phyloP scores from a whole-genome alignment of 257 asterid genomes.

The Asclepias syriaca region DNA sequence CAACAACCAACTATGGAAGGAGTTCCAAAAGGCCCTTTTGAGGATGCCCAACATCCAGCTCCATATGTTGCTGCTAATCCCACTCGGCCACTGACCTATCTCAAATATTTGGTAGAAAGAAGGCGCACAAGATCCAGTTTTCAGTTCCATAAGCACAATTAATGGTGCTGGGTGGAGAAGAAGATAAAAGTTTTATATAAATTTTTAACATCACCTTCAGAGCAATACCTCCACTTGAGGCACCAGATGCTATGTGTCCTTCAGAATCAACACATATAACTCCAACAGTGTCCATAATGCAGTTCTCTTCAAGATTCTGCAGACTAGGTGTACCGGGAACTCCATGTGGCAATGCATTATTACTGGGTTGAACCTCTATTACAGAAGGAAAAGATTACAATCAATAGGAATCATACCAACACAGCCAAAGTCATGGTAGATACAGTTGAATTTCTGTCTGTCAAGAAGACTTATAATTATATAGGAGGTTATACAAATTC shows the following conservation, averaged over 20 bases:
- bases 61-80: slow-evolving; percentile 95
- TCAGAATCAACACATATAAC: slow-evolving; percentile 83
- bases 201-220: slow-evolving; percentile 55
- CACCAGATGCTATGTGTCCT: slow-evolving; percentile 85
- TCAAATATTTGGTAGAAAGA: background rate
- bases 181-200: background rate
- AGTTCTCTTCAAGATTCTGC: slow-evolving; percentile 36
- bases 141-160: background rate
- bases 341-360: slow-evolving; percentile 25
- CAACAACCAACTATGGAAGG: slow-evolving; percentile 76
- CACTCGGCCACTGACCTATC: slow-evolving; percentile 85
- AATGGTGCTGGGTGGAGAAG: background rate
- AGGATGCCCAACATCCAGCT: slow-evolving; percentile 94
- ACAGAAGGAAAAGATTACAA: slow-evolving; percentile 11
- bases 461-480: background rate
- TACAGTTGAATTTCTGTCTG: background rate
- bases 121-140: background rate
- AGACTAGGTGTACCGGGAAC: slow-evolving; percentile 24
- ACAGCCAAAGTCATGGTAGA: background rate
- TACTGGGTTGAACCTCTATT: slow-evolving; percentile 33
- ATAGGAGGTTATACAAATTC: background rate
- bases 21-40: slow-evolving; percentile 47
- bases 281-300: slow-evolving; percentile 80
- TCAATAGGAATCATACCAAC: slow-evolving; percentile 11
- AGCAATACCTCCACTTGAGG: slow-evolving; percentile 98